Conservation (phyloP, 352 stramenopile genomes). For the Blastocystis sp. region DNA sequence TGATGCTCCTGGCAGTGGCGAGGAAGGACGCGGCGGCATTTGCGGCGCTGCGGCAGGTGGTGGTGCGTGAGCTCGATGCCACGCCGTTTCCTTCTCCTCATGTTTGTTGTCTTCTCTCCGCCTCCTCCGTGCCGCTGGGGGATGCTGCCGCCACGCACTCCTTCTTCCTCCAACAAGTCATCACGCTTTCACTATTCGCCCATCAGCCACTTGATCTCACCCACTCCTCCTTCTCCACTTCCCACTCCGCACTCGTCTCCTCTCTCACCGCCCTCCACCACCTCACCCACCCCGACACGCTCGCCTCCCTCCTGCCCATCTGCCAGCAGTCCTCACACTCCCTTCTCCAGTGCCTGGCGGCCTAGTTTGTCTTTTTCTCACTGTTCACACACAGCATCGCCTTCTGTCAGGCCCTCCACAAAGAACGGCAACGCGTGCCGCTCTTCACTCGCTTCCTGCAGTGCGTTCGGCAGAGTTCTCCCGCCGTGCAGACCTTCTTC, state of each 20-base stretch:
- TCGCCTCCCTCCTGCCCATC: not conserved
- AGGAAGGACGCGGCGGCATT: not conserved
- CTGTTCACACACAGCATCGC: not conserved
- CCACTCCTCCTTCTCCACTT: not conserved
- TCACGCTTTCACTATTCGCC: not conserved
- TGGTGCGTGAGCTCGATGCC: not conserved
- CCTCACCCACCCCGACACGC: not conserved
- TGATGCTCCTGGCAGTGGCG: not conserved
- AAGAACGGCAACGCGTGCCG: not conserved
- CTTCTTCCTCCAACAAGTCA: constrained; percentile 42
- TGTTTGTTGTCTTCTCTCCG: not conserved
- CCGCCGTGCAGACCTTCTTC: not conserved
- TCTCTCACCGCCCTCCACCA: not conserved
- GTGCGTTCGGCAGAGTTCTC: not conserved
- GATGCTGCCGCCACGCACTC: not conserved
- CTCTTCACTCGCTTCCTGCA: constrained; percentile 1
- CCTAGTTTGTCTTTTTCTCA: not conserved
- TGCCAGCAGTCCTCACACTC: not conserved
- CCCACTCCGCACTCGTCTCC: not conserved
- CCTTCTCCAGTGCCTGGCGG: not conserved
- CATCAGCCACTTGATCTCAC: not conserved
- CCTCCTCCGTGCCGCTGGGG: not conserved
- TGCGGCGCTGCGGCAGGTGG: not conserved
- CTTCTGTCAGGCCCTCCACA: not conserved
- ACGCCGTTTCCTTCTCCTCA: not conserved